Evolutionary conservation across 345 rosid species (phyloP).

Genomic region (Trapa incisa): DNA sequence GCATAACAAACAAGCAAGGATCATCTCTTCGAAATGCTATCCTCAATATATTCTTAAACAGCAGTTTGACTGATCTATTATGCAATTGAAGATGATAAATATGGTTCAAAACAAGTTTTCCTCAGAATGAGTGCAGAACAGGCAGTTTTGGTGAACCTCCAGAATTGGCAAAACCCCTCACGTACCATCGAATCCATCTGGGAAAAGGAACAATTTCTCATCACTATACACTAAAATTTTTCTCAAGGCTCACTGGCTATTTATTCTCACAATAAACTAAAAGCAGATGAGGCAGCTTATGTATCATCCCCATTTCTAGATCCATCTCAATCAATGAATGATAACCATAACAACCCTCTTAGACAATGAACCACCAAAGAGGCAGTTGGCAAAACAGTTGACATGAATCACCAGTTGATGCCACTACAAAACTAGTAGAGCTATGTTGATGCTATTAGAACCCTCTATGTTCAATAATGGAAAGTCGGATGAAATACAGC

Average conservation of each 20-base stretch:
- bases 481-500: not conserved
- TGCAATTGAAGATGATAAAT: not conserved
- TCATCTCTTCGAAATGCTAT: not conserved
- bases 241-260: slow-evolving; percentile 7
- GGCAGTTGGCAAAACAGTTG: not conserved
- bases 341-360: not conserved
- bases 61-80: not conserved
- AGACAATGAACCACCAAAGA: not conserved
- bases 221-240: too few relatives aligned
- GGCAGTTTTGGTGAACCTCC: slow-evolving; percentile 55
- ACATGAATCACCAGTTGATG: not conserved
- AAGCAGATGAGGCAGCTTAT: not conserved
- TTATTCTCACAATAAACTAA: not conserved
- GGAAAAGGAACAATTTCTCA: slow-evolving; percentile 55
- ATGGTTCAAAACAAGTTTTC: not conserved
- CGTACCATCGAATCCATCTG: slow-evolving; percentile 97
- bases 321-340: not conserved
- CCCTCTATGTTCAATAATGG: not conserved
- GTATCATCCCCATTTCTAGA: not conserved
- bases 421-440: not conserved
- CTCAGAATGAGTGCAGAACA: slow-evolving; percentile 14
- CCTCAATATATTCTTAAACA: not conserved
- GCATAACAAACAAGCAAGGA: not conserved
- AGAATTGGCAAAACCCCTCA: slow-evolving; percentile 63
- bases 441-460: not conserved